phyloP scores from a whole-genome alignment of 164 flowering plant genomes.

The Buxus sempervirens region DNA sequence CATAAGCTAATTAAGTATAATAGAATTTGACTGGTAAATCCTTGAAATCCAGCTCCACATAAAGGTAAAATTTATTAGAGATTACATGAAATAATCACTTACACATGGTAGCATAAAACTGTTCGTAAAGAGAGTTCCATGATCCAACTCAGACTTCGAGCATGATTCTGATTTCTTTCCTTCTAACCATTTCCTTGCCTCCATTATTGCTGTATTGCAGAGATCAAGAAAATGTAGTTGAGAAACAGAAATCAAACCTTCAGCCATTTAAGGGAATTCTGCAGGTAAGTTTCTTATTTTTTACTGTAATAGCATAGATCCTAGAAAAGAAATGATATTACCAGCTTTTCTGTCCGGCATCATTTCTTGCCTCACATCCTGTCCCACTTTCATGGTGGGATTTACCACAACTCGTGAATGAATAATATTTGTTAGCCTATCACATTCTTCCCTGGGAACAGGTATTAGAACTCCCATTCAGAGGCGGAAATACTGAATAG shows the following conservation, averaged over 20 bases:
- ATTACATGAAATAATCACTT: conserved; percentile 26
- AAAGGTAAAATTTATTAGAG: background rate
- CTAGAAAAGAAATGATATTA: conserved; percentile 13
- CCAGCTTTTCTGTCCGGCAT: conserved; percentile 17
- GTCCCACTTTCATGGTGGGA: conserved; percentile 23
- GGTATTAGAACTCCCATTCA: conserved; percentile 7
- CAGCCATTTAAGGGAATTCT: conserved; percentile 8
- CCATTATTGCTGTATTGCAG: conserved; percentile 46
- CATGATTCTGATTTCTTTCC: conserved; percentile 54
- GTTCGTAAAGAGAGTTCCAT: conserved; percentile 27
- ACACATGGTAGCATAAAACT: conserved; percentile 31
- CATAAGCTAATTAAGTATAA: background rate
- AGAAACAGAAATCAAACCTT: conserved; percentile 18
- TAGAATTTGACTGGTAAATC: conserved; percentile 2
- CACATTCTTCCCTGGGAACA: conserved; percentile 58
- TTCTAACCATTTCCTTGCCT: conserved; percentile 74
- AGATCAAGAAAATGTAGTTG: conserved; percentile 26
- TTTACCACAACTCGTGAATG: conserved; percentile 43
- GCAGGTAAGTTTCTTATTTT: conserved; percentile 4
- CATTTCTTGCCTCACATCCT: conserved; percentile 20
- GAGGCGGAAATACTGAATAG: conserved; percentile 1
- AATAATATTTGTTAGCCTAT: conserved; percentile 39
- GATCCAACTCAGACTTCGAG: conserved; percentile 35
- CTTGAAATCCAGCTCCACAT: background rate
- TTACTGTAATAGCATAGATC: background rate